Evolutionary conservation across 2,329 filamentous ascomycete species (phyloP).

Genomic region (Beauveria brongniartii): DNA sequence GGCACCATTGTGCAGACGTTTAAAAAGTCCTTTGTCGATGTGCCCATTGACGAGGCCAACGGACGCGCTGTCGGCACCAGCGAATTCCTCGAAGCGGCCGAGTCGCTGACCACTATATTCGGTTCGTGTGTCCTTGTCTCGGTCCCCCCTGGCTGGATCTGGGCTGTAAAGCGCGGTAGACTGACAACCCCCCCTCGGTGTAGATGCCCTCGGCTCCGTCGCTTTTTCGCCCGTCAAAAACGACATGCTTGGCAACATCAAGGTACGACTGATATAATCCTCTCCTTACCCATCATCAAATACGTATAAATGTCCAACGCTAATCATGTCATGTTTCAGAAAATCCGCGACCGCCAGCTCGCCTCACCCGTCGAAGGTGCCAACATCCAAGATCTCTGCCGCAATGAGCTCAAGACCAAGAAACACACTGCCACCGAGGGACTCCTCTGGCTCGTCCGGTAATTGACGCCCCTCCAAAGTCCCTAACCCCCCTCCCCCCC

Average conservation of each 20-base stretch:
- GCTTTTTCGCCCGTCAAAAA: slow-evolving; percentile 87
- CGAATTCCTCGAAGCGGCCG: slow-evolving; percentile 85
- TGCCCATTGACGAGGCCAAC: slow-evolving; percentile 65
- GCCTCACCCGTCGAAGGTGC: slow-evolving; percentile 71
- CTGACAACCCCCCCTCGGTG: background rate
- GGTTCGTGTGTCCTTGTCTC: slow-evolving; percentile 40
- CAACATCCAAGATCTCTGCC: slow-evolving; percentile 75
- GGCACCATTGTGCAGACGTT: slow-evolving; percentile 81
- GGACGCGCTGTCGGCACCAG: slow-evolving; percentile 73
- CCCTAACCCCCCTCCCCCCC: too few relatives aligned
- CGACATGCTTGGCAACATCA: slow-evolving; percentile 87
- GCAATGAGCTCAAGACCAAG: slow-evolving; percentile 82
- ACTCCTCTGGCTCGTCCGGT: slow-evolving; percentile 85
- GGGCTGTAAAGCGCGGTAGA: background rate
- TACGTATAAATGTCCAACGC: background rate
- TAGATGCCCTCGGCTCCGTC: slow-evolving; percentile 57
- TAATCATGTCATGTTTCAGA: slow-evolving; percentile 42
- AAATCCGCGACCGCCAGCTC: slow-evolving; percentile 77
- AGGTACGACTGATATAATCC: slow-evolving; percentile 43
- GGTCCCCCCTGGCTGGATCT: background rate
- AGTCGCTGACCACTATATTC: slow-evolving; percentile 80
- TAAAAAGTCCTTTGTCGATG: slow-evolving; percentile 75
- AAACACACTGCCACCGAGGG: slow-evolving; percentile 86
- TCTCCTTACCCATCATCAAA: background rate
- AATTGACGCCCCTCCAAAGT: slow-evolving; percentile 15